Evolutionary conservation across 768 basidiomycete species (phyloP).

Genomic region (Gloeophyllum trabeum): DNA sequence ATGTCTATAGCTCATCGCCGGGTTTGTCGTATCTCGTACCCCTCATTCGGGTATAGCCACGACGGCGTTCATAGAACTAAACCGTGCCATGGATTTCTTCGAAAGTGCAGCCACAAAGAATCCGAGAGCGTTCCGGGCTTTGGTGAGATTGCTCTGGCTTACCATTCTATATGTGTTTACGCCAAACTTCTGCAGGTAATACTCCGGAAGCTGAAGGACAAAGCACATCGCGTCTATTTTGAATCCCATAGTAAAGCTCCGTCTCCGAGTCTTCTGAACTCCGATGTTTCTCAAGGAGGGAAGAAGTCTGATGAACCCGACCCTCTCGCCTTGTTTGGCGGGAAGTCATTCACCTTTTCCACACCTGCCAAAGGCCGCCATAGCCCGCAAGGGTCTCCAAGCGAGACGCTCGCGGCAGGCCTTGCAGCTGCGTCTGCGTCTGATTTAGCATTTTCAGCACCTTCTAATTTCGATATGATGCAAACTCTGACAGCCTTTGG

Average conservation of each 20-base stretch:
- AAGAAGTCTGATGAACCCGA: slow-evolving; percentile 12
- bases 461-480: no score
- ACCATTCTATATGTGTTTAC: no score
- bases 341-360: no score
- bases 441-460: no score
- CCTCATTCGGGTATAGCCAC: slow-evolving; percentile 37
- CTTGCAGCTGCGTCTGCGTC: no score
- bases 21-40: slow-evolving; percentile 47
- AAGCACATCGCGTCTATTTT: slow-evolving; percentile 28
- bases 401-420: no score
- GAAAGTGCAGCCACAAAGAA: slow-evolving; percentile 31
- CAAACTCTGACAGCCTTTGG: no score
- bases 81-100: slow-evolving; percentile 33
- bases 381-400: no score
- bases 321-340: slow-evolving; percentile 44
- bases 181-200: slow-evolving; percentile 29
- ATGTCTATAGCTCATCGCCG: slow-evolving; percentile 39
- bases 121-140: slow-evolving; percentile 32
- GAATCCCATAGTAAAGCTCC: no score
- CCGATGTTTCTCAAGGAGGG: slow-evolving; percentile 11
- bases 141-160: no score
- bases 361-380: no score
- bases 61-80: slow-evolving; percentile 37
- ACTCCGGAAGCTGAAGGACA: slow-evolving; percentile 32
- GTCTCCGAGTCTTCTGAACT: no score